Percentiles rank a stretch among this genome's conserved stretches.
Conservation (phyloP, 2,329 filamentous ascomycete genomes). For the Raffaelea albimanens region DNA sequence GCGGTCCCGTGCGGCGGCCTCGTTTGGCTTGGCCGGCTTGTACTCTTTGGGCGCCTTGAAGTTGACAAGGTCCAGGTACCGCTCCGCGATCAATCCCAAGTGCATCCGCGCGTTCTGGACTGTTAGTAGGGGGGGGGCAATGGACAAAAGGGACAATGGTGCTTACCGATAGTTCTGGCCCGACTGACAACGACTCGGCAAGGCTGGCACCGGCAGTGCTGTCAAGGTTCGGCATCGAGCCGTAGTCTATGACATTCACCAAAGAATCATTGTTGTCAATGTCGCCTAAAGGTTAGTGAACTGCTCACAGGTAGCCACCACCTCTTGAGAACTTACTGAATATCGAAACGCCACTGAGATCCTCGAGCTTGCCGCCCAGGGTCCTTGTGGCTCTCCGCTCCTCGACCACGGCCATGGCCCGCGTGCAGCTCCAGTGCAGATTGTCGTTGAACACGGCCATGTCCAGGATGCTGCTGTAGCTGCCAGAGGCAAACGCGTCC, state of each 20-base stretch:
- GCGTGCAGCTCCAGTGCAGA: constrained; percentile 39
- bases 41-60: constrained; percentile 40
- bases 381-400: constrained; percentile 36
- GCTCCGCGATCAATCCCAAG: constrained; percentile 37
- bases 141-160: neutral
- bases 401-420: constrained; percentile 43
- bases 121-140: neutral
- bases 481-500: constrained; percentile 39
- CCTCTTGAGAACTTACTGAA: constrained; percentile 28
- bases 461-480: constrained; percentile 39
- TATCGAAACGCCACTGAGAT: constrained; percentile 33
- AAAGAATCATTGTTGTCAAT: constrained; percentile 29
- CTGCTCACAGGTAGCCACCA: constrained; percentile 5
- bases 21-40: constrained; percentile 32
- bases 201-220: constrained; percentile 27
- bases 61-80: constrained; percentile 38
- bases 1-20: constrained; percentile 30
- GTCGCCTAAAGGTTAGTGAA: constrained; percentile 23
- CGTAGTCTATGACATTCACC: constrained; percentile 39
- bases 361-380: constrained; percentile 28
- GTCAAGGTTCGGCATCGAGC: constrained; percentile 39
- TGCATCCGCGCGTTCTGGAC: constrained; percentile 39
- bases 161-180: constrained; percentile 41
- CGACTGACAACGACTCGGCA: constrained; percentile 36
- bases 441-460: constrained; percentile 34